Base-by-base conservation (phyloP, 768 basidiomycete genomes). In the Astraeus odoratus region DNA sequence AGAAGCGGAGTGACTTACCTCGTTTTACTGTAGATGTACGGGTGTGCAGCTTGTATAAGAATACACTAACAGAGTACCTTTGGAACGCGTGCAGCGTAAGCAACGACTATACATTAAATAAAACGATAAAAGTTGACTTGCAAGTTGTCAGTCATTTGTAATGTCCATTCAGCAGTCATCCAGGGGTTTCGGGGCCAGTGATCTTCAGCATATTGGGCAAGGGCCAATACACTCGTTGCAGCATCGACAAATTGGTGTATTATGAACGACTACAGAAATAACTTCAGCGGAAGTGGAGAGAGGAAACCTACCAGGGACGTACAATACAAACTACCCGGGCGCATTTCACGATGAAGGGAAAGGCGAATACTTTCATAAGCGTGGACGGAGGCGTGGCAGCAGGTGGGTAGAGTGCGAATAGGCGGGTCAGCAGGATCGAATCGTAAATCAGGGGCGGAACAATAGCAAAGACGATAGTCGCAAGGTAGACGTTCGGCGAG, bases 381-480 rank as follows among this genome's bases (percentile, higher is more conserved):
- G 38, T 51, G 5, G 27, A 35, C 36, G 20, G 44, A 3, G 58
- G 45, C 1, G 60, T 59, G 1, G 35, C 30, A 3, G 40, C 43
- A 1, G 52, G 50, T 1, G 68, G 68, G 42, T 61, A 70, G 8
- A 71, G 60, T 2, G 64, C 64, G 24, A 61, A 45, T 4, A 71
- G 58, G 0, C 70, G 60, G 44, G 67, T 54, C 26, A 68, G 30
- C 7, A 71, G 59, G 31, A 71, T 63, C 10, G 57, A 62, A 48
- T 71, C 69, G 16, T 68, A 58, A 34, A 69, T 52, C 1, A 67
- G 37, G 8, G 68, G 68, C 1, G 63, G 57, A 36, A 60, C 49
- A 4, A 60, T 47, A n/a, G 55, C 47, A 30, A 71, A 41, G 0
- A 47, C 35, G 12, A 57, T 52, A 39, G 53, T 54, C 1, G 54